Base-by-base conservation (phyloP, 805 yeast species). In the Isabelozyma heimii region DNA sequence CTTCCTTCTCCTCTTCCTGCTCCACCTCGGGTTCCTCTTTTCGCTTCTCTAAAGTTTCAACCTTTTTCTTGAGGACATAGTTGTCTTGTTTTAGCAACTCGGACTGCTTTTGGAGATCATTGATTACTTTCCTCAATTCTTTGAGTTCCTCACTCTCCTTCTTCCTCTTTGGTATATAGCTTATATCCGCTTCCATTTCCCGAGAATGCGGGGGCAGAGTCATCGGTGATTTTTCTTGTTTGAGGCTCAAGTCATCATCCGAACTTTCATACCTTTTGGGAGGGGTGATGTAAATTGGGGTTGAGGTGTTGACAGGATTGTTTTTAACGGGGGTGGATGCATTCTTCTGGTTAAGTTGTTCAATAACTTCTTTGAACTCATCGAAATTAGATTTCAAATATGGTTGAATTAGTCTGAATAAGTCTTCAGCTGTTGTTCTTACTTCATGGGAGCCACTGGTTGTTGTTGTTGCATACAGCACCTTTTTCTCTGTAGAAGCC, bases 361-460 rank as follows among this genome's bases (percentile, higher is more conserved):
- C 47, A 44, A 50, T 55, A 30, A 55, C 45, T 24, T 55, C 55
- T 26, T 53, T 54, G 14, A 60, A 50, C 14, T 52, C 61, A 37
- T 53, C 47, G 12, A 59, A 47, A 15, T 57, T 57, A 33, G 53
- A 57, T 27, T 50, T 55, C 12, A 57, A 47, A 14, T 56, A 46
- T 14, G 65, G 58, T 40, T 52, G 54, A 4, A 59, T 47, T 7
- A 51, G 43, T 10, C 55, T 44, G n/a, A 50, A 47, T 17, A 59
- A 47, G 42, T 59, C 53, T 16, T 56, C 57, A 26, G 53, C 42
- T 7, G 47, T 13, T 12, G 14, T 17, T 40, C 10, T 13, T 2
- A 40, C 24, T 40, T 40, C 14, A 9, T 40, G 17, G 24, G 24
- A 13, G 15, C 16, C 7, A 14, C 14, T 4, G 28, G 8, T 26